Conservation (phyloP, 371 early-diverging fungal species). For the Nematocida ausubeli region DNA sequence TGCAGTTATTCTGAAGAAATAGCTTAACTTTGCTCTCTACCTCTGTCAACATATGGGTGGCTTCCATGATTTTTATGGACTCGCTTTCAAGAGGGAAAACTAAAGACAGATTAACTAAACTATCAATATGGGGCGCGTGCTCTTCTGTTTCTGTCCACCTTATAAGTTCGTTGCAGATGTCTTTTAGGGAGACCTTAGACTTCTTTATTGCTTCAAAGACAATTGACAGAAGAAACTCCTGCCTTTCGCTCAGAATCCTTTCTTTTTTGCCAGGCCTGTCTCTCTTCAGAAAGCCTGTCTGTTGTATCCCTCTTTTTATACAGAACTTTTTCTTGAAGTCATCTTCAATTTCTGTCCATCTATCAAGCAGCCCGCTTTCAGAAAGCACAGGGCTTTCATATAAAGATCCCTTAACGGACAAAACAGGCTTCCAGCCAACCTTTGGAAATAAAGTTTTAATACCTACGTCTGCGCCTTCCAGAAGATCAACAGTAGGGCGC, state of each 20-base stretch:
- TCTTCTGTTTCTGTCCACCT: neutral
- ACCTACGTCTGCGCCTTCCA: neutral
- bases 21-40: neutral
- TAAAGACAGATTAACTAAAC: constrained; percentile 4
- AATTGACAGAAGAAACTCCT: constrained; percentile 53
- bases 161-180: neutral
- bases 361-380: neutral
- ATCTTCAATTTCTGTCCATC: constrained; percentile 33
- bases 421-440: constrained; percentile 24
- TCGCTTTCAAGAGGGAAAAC: constrained; percentile 30
- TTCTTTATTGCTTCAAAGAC: constrained; percentile 19
- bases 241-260: constrained; percentile 29
- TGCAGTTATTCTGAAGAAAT: neutral
- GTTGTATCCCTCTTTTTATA: neutral
- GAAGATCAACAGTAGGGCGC: neutral
- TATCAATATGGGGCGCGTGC: neutral
- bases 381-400: constrained; percentile 1
- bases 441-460: constrained; percentile 16
- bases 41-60: neutral
- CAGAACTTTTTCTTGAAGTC: constrained; percentile 38
- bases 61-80: constrained; percentile 1
- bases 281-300: neutral
- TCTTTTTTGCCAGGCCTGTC: neutral
- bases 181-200: neutral
- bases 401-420: neutral